Base-by-base conservation (phyloP, 768 basidiomycete species). In the Leccinum variicolor region DNA sequence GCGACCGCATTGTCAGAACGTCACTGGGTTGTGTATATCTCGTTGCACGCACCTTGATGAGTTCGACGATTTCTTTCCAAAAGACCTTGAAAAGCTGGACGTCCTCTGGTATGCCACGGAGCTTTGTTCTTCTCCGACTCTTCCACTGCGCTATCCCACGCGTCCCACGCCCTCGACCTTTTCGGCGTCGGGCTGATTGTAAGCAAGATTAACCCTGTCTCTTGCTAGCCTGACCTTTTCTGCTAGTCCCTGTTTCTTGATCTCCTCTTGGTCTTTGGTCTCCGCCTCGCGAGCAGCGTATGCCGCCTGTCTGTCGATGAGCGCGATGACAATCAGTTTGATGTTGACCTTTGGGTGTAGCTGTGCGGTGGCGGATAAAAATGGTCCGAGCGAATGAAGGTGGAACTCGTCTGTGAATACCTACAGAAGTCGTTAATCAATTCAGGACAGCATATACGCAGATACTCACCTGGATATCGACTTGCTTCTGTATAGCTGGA, bases 381-480 rank as follows among this genome's bases (percentile, higher is more conserved):
- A 98, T 1, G 93, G 93, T 0, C 91, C 91, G n/a, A 99, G 86
- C 0, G 93, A 87, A 67, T 96, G 90, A 0, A 99, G 83, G 68
- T 99, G 96, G 75, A 98, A 98, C 71, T 98, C 96, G 73, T 98
- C 95, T 13, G 95, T 94, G 74, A 99, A 98, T 17, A 99, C 96
- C 92, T 94, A 63, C 14, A 50, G 10, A 21, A 10, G 13, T 41
- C 3, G 52, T 25, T 1, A 14, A 17, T 19, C 41, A 21, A 43
- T 3, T 11, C 11, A 13, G 13, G 33, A 13, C 8, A 41, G 3
- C n/a, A 19, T 49, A 45, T 10, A 52, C 21, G 19, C 7, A 21
- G 28, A 10, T 10, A 36, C 81, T 33, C 57, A 90, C 93, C 80
- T 99, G 97, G 63, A 99, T 96, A 58, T 98, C 96, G 51, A 98